A percentile compares a stretch with the other conserved stretches of the same genome.
phyloP scores from a whole-genome alignment of 106 monocot species.

The Phalaenopsis aphrodite region DNA sequence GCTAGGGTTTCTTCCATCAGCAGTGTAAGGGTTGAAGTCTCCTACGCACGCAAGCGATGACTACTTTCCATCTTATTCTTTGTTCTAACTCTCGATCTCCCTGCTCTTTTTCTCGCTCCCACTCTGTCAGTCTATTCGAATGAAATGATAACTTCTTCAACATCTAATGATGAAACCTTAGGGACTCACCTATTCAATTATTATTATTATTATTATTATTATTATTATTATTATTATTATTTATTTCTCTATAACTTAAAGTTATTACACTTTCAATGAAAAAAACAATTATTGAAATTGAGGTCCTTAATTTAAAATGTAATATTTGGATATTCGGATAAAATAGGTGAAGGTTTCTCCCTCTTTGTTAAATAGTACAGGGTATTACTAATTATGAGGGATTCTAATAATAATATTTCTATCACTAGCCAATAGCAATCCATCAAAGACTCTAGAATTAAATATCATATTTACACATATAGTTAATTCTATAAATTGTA shows the following conservation, averaged over 20 bases:
- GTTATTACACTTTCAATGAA: neutral
- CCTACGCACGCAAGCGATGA: too few relatives aligned
- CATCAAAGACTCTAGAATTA: neutral
- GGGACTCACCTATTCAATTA: too few relatives aligned
- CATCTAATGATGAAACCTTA: too few relatives aligned
- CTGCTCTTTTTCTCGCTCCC: too few relatives aligned
- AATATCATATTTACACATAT: neutral
- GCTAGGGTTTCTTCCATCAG: too few relatives aligned
- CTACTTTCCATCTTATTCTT: too few relatives aligned
- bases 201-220: too few relatives aligned
- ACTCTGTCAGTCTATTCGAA: too few relatives aligned
- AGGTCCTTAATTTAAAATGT: neutral
- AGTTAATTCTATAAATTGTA: neutral
- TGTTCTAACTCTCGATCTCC: too few relatives aligned
- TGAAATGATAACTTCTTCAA: too few relatives aligned
- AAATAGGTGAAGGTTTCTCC: neutral
- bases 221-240: too few relatives aligned
- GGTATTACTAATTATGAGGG: neutral
- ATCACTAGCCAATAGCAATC: neutral
- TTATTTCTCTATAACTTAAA: neutral
- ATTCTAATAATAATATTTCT: neutral
- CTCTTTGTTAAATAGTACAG: neutral
- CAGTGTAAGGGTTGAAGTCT: too few relatives aligned
- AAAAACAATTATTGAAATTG: neutral
- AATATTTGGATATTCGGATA: neutral